Base-by-base conservation (phyloP, 768 basidiomycete species). In the Rhizopogon roseolus region DNA sequence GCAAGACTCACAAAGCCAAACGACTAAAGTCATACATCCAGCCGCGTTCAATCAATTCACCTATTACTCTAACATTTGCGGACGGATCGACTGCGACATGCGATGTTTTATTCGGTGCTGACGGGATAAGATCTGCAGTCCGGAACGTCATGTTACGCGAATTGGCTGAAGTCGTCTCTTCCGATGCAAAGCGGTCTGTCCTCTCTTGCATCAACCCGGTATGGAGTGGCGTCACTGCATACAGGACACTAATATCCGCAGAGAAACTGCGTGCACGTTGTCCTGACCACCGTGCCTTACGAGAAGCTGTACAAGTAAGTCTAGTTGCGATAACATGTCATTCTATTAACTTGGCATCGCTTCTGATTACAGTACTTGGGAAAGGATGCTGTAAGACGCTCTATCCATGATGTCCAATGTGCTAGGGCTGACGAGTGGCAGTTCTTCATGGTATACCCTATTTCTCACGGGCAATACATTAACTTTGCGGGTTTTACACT, bases 31-130 rank as follows among this genome's bases (percentile, higher is more conserved):
- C 80, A 1, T 88, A 84, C 62, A 66, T 59, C 5, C 81, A 84
- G 57, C 69, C 66, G 29, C 66, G 68, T 17, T 44, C 54, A 10
- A 28, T 5, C 16, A 55, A 25, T 19, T 55, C 60, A 7, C 57
- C 55, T 1, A 74, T 85, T 57, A 73, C 66, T 28, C 68, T 90
- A 54, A 60, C 71, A 19, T 90, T 89, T 62, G 70, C 79, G 57
- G 88, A 89, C 60, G 85, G 83, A 40, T 73, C 82, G 13, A 75
- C 69, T 10, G 73, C 81, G 5, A 71, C 73, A 22, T 88, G 84
- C 62, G 86, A 89, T 63, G 63, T 88, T 10, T 77, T 90, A 25
- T 66, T 88, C 50, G 86, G 85, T 37, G 85, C 84, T n/a, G 86
- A 88, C 57, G 85, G 85, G 4, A 55, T 87, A 54, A 81, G 81